phyloP scores from a whole-genome alignment of 2,329 filamentous ascomycete genomes.

The Monilinia vaccinii-corymbosi region DNA sequence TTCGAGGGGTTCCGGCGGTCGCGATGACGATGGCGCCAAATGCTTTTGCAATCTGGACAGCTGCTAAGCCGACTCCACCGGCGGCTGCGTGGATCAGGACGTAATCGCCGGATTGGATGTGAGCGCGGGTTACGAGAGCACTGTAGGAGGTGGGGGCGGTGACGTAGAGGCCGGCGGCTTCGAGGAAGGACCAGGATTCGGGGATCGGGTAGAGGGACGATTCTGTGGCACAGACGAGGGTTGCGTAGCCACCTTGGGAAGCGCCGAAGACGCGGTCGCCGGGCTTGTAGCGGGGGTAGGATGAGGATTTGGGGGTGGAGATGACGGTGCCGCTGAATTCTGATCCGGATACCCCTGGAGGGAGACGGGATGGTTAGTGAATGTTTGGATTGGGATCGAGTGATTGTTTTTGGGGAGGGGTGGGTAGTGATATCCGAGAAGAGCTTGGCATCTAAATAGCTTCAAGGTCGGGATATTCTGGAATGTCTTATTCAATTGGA shows the following conservation, averaged over 20 bases:
- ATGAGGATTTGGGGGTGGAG: constrained; percentile 46
- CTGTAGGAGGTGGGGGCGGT: constrained; percentile 88
- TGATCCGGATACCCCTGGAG: constrained; percentile 56
- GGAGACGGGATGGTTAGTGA: background rate
- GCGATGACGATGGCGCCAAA: constrained; percentile 88
- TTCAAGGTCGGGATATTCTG: no score
- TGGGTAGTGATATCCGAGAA: background rate
- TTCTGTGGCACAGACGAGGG: constrained; percentile 61
- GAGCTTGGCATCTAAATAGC: no score
- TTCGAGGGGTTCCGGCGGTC: constrained; percentile 72
- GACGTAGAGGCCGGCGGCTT: constrained; percentile 83
- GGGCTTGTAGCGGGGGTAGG: constrained; percentile 55
- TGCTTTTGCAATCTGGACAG: constrained; percentile 90
- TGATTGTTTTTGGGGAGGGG: no score
- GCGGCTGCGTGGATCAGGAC: constrained; percentile 90
- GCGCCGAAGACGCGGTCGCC: constrained; percentile 84
- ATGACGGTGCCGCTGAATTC: constrained; percentile 80
- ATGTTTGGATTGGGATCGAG: background rate
- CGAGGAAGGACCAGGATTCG: constrained; percentile 69
- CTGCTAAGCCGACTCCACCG: constrained; percentile 82
- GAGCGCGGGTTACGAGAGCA: constrained; percentile 68
- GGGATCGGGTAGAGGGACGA: constrained; percentile 64
- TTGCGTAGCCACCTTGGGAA: constrained; percentile 77
- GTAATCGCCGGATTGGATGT: constrained; percentile 69
- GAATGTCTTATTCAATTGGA: background rate